Base-by-base conservation (phyloP, 805 yeast species). In the Kodamaea restingae region DNA sequence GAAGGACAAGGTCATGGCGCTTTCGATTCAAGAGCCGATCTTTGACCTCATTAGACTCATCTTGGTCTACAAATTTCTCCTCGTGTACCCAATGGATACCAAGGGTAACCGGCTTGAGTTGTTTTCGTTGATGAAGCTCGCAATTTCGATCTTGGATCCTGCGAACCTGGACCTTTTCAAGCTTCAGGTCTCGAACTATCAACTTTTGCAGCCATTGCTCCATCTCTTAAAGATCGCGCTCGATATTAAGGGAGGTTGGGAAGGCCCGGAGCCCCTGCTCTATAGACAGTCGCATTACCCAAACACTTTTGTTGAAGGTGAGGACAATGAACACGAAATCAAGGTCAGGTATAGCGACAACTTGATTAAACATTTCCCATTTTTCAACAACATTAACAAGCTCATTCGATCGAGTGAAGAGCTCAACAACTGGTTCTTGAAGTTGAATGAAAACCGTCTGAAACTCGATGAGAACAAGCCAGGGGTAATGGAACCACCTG, bases 191-290 rank as follows among this genome's bases (percentile, higher is more conserved):
- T 54, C 63, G 18, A 63, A 62, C 38, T 59, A 55, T 45, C 65
- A 62, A 37, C 36, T 61, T 14, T 45, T 59, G 14, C 63, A 60
- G n/a, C 63, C 58, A 20, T 45, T 63, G 12, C 46, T 63, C 15
- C 66, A 61, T 30, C 39, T 62, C 7, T 40, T 63, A 17, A 61
- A 57, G 40, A 43, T 60, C n/a, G 41, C 39, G 4, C 30, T 47
- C 12, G 42, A 42, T 9, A 26, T 35, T 25, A 36, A 40, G 12
- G 63, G 54, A 27, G 39, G 22, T 10, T n/a, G 12, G 27, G 27
- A 25, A 5, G 22, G 14, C 20, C 15, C 11, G 8, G 15, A 15
- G 7, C 20, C 37, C 22, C 4, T 12, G 10, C 21, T 30, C 14
- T 15, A 7, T 17, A 14, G 25, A n/a, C 15, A 7, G 18, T 34